These are phyloP conservation scores for Daedalea quercina DNA, from an alignment of 768 basidiomycete species.

Conservation along the genomic window DNA sequence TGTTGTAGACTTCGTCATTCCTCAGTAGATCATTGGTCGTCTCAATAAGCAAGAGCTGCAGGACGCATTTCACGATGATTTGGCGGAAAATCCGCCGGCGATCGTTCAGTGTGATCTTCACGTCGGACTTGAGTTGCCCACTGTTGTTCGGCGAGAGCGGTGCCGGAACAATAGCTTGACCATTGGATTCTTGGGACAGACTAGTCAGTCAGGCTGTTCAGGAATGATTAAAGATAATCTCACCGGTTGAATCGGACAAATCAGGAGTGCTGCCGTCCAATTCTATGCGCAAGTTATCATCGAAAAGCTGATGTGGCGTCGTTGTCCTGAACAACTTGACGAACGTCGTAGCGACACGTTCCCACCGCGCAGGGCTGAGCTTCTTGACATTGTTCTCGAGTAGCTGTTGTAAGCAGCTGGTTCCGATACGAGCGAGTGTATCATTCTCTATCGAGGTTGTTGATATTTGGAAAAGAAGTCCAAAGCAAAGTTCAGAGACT, in stretches of 20 bases:
- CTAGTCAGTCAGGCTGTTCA: background rate
- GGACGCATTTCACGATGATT: slow-evolving; percentile 99
- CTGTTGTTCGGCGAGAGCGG: slow-evolving; percentile 71
- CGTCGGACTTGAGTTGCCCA: slow-evolving; percentile 42
- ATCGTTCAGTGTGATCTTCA: slow-evolving; percentile 53
- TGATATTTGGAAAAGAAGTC: background rate
- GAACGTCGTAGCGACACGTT: slow-evolving; percentile 85
- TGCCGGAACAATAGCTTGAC: slow-evolving; percentile 71
- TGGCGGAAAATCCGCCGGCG: slow-evolving; percentile 91
- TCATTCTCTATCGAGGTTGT: slow-evolving; percentile 72
- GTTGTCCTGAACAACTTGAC: slow-evolving; percentile 96
- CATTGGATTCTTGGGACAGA: slow-evolving; percentile 51
- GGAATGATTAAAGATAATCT: background rate
- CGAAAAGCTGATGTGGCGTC: slow-evolving; percentile 94
- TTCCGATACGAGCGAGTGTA: slow-evolving; percentile 94
- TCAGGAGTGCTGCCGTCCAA: slow-evolving; percentile 58
- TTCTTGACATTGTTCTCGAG: slow-evolving; percentile 89
- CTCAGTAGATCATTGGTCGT: slow-evolving; percentile 94
- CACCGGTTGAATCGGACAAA: slow-evolving; percentile 38
- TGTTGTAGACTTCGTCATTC: slow-evolving; percentile 85
- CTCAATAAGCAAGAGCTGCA: slow-evolving; percentile 93
- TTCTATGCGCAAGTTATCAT: slow-evolving; percentile 83
- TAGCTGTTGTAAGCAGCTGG: slow-evolving; percentile 94
- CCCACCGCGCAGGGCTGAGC: slow-evolving; percentile 82
- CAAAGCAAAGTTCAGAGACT: slow-evolving; percentile 11